Conservation (phyloP, 2,329 filamentous ascomycete species). For the Penicillium sp. region DNA sequence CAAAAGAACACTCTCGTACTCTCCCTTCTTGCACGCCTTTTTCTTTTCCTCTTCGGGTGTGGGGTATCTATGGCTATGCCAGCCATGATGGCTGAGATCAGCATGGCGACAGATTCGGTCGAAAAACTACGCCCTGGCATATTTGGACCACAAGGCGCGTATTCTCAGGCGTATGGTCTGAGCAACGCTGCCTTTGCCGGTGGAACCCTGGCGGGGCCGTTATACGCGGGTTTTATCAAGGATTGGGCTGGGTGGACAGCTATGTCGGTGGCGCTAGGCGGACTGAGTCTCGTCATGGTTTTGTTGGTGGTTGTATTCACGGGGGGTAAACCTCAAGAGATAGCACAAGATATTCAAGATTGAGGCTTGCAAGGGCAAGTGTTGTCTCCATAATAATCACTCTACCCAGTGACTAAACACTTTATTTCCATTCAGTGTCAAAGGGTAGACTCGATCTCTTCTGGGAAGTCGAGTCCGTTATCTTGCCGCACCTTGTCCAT, state of each 20-base stretch:
- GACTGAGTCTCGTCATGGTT: constrained; percentile 2
- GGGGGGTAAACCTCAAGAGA: neutral
- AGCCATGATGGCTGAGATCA: constrained; percentile 48
- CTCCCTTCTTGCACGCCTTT: constrained; percentile 5
- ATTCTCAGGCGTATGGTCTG: constrained; percentile 56
- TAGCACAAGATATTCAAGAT: neutral
- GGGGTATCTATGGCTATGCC: constrained; percentile 57
- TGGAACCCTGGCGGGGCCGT: constrained; percentile 50
- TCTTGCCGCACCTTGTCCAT: constrained; percentile 6
- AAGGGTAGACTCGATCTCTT: constrained; percentile 1
- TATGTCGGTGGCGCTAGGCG: constrained; percentile 49
- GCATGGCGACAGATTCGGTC: constrained; percentile 45
- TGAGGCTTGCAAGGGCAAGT: too few relatives aligned
- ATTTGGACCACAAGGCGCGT: constrained; percentile 46
- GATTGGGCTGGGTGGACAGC: constrained; percentile 48
- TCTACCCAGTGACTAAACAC: too few relatives aligned
- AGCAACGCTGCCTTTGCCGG: constrained; percentile 53
- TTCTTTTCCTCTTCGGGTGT: constrained; percentile 11
- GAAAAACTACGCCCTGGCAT: constrained; percentile 47
- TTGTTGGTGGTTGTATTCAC: constrained; percentile 9
- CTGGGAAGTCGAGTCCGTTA: neutral
- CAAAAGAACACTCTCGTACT: neutral
- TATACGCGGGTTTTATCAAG: constrained; percentile 49
- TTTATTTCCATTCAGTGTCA: too few relatives aligned
- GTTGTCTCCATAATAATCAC: too few relatives aligned